phyloP scores from a whole-genome alignment of 805 yeast genomes.

The Wickerhamiella domercqiae region DNA sequence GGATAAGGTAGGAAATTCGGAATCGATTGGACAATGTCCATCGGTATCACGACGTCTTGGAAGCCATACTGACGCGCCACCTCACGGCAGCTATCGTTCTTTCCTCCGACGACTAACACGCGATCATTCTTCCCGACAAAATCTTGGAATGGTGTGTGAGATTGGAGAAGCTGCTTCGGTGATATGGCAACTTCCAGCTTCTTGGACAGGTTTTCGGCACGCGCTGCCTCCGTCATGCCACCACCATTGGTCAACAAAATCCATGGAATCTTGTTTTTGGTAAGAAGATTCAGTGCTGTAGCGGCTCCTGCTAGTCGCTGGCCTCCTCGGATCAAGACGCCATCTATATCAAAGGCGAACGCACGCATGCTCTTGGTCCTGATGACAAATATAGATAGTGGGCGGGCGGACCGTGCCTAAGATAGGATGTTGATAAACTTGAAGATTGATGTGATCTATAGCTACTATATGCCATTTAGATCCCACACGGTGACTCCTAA shows the following conservation, averaged over 20 bases:
- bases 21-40: conserved; percentile 72
- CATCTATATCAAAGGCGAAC: conserved; percentile 87
- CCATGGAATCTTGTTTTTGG: conserved; percentile 66
- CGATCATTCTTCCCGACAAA: conserved; percentile 51
- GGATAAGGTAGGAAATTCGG: conserved; percentile 81
- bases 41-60: conserved; percentile 64
- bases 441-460: no score
- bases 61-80: conserved; percentile 79
- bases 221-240: conserved; percentile 61
- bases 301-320: conserved; percentile 69
- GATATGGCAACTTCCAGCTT: conserved; percentile 40
- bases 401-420: no score
- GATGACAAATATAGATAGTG: no score
- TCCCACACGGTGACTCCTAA: no score
- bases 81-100: conserved; percentile 66
- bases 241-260: conserved; percentile 87
- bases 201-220: conserved; percentile 56
- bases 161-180: conserved; percentile 74
- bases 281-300: conserved; percentile 55
- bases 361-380: conserved; percentile 27
- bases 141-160: conserved; percentile 88
- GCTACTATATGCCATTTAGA: no score
- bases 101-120: conserved; percentile 79
- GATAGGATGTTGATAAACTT: no score
- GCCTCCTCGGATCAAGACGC: conserved; percentile 76